Base-by-base conservation (phyloP, 805 yeast genomes). In the Metschnikowia santaceciliae region DNA sequence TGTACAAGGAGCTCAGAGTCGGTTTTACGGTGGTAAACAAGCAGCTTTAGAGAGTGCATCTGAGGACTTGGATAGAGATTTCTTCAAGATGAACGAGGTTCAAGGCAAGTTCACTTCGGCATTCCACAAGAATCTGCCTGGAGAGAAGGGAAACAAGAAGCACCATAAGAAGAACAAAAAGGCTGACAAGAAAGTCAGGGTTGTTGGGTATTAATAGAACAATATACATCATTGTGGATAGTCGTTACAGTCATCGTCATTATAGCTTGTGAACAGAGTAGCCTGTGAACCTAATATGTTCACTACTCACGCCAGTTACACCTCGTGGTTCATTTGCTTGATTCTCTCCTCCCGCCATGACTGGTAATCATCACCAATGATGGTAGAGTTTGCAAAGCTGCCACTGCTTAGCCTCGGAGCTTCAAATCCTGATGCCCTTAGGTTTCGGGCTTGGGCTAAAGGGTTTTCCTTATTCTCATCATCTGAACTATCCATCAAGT, bases 1-100 rank as follows among this genome's bases (percentile, higher is more conserved):
- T 15, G 39, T 36, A 6, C 17, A 50, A 13, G 56, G 56, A 1
- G 78, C 84, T 3, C 76, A 74, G 50, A 73, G 86, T 8, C 65
- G 74, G 15, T 81, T 79, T 51, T 85, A 87, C 60, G 92, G 94
- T 71, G 94, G 94, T 68, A 83, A 80, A 56, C 90, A 87, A 63
- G 92, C 94, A 11, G 88, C 90, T 2, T 74, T 86, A 55, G 80
- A 79, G 57, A 84, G 86, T 63, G 86, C 90, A 6, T 90, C 92
- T 34, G 88, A 82, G 39, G 94, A 89, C 59, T 74, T 92, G 57
- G 97, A 92, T 67, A 76, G 81, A 35, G 96, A 90, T 52, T 92
- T 92, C 63, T 92, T 92, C 76, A 76, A 79, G 50, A 80, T 84
- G 83, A 78, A 77, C 52, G 71, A 68, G 14, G 82, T 84, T 3